Evolutionary conservation across 768 basidiomycete species (phyloP).

Genomic region (Pisolithus orientalis): DNA sequence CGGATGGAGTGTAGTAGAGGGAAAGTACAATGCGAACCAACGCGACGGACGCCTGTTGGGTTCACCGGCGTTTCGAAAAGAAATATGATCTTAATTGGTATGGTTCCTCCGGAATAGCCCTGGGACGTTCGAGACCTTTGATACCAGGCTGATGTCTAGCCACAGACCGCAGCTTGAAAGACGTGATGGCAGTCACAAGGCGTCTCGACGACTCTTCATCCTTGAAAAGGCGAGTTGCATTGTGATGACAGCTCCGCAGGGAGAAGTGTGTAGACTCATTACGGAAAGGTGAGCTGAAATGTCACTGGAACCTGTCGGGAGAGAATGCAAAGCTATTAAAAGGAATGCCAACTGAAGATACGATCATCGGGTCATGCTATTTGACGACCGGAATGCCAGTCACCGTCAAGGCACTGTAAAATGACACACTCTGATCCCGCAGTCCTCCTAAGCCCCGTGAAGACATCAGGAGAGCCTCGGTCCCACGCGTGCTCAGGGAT

Average conservation of each 20-base stretch:
- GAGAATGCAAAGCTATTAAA: background rate
- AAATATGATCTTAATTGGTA: too few relatives aligned
- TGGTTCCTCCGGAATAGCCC: slow-evolving; percentile 79
- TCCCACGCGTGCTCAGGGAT: slow-evolving; percentile 40
- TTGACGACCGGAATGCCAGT: background rate
- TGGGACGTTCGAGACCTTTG: slow-evolving; percentile 89
- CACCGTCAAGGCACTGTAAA: slow-evolving; percentile 46
- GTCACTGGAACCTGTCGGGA: slow-evolving; percentile 39
- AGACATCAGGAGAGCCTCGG: slow-evolving; percentile 60
- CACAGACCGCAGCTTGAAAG: slow-evolving; percentile 69
- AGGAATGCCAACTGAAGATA: slow-evolving; percentile 68
- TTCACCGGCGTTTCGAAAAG: too few relatives aligned
- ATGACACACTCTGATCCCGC: slow-evolving; percentile 93
- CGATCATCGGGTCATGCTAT: slow-evolving; percentile 77
- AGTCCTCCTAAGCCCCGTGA: slow-evolving; percentile 71
- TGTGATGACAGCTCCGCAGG: slow-evolving; percentile 74
- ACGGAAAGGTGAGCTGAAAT: slow-evolving; percentile 83
- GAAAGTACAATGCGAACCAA: too few relatives aligned
- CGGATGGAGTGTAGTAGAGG: too few relatives aligned
- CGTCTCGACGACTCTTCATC: slow-evolving; percentile 71
- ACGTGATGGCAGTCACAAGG: slow-evolving; percentile 77
- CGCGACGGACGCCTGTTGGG: too few relatives aligned
- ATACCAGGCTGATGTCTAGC: slow-evolving; percentile 85
- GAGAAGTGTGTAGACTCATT: slow-evolving; percentile 64
- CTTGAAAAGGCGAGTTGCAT: slow-evolving; percentile 76